phyloP scores from a whole-genome alignment of 306 rosid species.

The Vigna unguiculata region DNA sequence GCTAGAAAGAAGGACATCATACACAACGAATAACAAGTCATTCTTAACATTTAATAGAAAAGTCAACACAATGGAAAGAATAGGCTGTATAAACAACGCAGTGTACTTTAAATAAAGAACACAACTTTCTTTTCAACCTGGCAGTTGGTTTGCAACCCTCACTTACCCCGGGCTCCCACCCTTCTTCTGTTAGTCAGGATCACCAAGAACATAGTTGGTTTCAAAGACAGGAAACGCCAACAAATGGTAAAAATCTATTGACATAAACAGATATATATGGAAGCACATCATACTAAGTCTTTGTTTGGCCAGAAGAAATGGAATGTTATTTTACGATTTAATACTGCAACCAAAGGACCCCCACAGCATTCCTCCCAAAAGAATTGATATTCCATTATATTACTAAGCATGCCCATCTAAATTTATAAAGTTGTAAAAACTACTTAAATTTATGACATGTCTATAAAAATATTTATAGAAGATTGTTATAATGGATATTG shows the following conservation, averaged over 20 bases:
- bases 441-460: too few species aligned
- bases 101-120: background rate
- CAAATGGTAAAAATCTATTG: background rate
- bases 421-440: too few species aligned
- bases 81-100: background rate
- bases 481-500: too few species aligned
- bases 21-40: background rate
- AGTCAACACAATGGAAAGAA: background rate
- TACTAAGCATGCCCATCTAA: too few species aligned
- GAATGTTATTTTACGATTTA: background rate
- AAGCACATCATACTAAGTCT: background rate
- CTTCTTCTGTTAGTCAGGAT: background rate
- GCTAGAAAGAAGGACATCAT: background rate
- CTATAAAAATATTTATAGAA: too few species aligned
- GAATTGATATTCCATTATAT: too few species aligned
- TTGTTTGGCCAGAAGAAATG: background rate
- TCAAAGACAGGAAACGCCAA: background rate
- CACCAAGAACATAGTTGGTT: background rate
- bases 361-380: too few species aligned
- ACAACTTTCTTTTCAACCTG: background rate
- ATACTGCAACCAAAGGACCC: background rate
- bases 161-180: background rate
- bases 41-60: background rate
- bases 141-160: background rate
- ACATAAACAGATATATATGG: background rate